Percentiles rank a stretch among this genome's conserved stretches.
Evolutionary conservation across 2,329 filamentous ascomycete genomes (phyloP).

Genomic region (Trichoderma sp.): DNA sequence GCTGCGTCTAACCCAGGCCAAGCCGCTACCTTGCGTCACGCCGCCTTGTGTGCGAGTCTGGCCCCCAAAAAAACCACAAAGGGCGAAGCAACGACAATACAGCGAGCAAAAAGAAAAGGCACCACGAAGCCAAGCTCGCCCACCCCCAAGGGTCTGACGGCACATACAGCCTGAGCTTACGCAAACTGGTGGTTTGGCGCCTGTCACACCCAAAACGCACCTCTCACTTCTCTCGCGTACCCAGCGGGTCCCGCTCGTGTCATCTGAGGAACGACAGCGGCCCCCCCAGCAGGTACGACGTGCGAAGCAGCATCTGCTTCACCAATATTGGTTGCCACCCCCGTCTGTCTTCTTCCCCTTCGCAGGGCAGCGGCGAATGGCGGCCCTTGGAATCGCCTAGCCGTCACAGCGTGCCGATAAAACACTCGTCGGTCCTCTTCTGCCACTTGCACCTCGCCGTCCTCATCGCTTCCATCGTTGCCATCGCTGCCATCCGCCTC

Average conservation of each 20-base stretch:
- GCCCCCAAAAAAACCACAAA: neutral
- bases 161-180: no score
- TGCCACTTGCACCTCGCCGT: conserved; percentile 3
- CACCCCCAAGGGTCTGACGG: neutral
- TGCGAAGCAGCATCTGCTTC: conserved; percentile 28
- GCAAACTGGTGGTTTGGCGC: conserved; percentile 21
- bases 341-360: conserved; percentile 23
- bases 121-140: conserved; percentile 1
- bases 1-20: conserved; percentile 3
- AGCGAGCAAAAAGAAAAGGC: conserved; percentile 1
- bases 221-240: conserved; percentile 10
- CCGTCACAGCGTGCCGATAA: conserved; percentile 22
- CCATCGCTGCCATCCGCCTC: conserved; percentile 9
- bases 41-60: conserved; percentile 1
- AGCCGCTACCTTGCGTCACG: conserved; percentile 13
- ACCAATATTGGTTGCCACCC: conserved; percentile 29
- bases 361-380: conserved; percentile 28
- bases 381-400: conserved; percentile 26
- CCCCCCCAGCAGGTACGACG: conserved; percentile 29
- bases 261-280: conserved; percentile 26
- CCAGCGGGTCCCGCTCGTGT: conserved; percentile 28
- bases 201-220: conserved; percentile 24
- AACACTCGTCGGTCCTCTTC: conserved; percentile 16
- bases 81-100: neutral
- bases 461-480: conserved; percentile 12